Conservation (phyloP, 441 rosid species). For the Gossypium aridum region DNA sequence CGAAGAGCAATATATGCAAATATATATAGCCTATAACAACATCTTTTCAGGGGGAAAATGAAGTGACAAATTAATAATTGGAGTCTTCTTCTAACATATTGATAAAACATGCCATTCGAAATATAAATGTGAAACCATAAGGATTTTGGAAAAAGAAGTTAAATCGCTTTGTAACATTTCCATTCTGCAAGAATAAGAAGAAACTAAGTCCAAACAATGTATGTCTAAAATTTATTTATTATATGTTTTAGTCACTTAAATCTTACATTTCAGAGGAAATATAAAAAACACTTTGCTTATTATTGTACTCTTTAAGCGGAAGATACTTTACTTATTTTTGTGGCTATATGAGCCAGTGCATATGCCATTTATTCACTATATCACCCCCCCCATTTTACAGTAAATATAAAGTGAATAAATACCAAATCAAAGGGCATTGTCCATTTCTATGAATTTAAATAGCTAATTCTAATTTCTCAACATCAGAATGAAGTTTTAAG, state of each 20-base stretch:
- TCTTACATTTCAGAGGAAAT: not conserved
- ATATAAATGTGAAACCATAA: not conserved
- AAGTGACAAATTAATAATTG: not conserved
- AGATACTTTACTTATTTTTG: not conserved
- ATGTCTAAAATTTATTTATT: not conserved
- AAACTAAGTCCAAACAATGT: not conserved
- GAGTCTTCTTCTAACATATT: not conserved
- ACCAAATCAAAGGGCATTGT: not conserved
- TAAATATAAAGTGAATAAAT: not conserved
- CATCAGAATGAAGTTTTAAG: not conserved
- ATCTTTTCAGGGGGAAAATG: not conserved
- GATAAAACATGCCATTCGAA: not conserved
- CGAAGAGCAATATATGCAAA: constrained; percentile 3
- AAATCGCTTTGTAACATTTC: not conserved
- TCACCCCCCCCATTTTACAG: not conserved
- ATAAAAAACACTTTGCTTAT: not conserved
- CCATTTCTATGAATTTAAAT: not conserved
- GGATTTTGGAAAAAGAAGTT: not conserved
- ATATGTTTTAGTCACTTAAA: not conserved
- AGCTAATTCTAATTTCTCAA: not conserved
- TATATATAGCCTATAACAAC: not conserved
- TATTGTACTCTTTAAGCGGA: not conserved
- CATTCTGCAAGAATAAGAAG: not conserved
- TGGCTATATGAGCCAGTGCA: not conserved
- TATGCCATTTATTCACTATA: not conserved